Evolutionary conservation across 1,284 basidiomycete genomes (phyloP), one percentile per base, ranked within the genome.

Genomic region (Apiotrichum laibachii): DNA sequence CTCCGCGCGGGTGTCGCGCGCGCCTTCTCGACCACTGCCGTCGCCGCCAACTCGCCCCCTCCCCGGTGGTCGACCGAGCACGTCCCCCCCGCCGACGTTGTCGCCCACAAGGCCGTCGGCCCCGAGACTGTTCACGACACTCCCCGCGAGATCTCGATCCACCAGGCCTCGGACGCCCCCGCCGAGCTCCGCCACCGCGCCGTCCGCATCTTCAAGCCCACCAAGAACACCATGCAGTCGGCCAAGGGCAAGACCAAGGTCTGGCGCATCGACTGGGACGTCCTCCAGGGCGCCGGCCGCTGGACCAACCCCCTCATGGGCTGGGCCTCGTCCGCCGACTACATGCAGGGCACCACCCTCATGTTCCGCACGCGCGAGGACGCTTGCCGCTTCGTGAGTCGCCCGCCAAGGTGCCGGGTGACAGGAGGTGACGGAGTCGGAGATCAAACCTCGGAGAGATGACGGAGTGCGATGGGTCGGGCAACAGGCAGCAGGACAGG

Each of bases 241-340:
- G 94, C 92, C 53, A 84, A 86, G 49, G 87, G 86, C 53, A 94
- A 95, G 79, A 87, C 87, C 22, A 85, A 88, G 68, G 85, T 88
- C 69, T 99, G 95, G 95, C 83, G 92, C 65, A 86, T 99, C 71
- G 95, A 99, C 79, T 99, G 88, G 82, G 95, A 99, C 71, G 88
- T 88, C 59, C 81, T 98, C 19, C 86, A 86, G 65, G 92, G 93
- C 46, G 87, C 85, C 37, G 93, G 90, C 15, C 84, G 95, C 61
- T 99, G 95, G 95, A 93, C 97, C 83, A 98, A 98, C 76, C 92
- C 92, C n/a, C 79, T 99, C 69, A 99, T 99, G 90, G 95, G 95
- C 57, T 99, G 86, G 85, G 93, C 93, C 1, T 89, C 87, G 79
- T 90, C 88, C 57, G 95, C 92, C 61, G 95, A 99, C 80, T 98